Evolutionary conservation across 805 yeast species (phyloP).

Genomic region (Candida arabinofermentans): DNA sequence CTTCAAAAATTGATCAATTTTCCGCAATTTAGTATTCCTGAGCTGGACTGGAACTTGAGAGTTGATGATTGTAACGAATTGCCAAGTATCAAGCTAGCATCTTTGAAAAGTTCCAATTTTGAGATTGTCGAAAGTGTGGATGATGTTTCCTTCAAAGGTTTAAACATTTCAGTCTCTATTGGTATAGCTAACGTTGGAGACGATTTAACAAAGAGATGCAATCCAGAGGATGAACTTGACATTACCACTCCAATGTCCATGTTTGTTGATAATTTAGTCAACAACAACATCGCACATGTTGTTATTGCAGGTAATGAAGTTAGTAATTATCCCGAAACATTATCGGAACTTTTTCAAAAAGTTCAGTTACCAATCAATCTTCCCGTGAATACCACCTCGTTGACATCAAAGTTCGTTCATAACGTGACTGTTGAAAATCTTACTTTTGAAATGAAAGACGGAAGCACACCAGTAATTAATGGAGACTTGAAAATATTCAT

Average conservation of each 20-base stretch:
- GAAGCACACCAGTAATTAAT: conserved; percentile 31
- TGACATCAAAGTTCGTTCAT: conserved; percentile 24
- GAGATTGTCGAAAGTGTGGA: conserved; percentile 4
- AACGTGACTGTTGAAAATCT: conserved; percentile 36
- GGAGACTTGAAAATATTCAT: conserved; percentile 36
- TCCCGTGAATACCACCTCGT: conserved; percentile 12
- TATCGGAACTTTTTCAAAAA: conserved; percentile 12
- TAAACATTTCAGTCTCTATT: conserved; percentile 13
- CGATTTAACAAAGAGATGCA: conserved; percentile 11
- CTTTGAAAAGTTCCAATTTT: conserved; percentile 13
- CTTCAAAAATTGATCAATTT: conserved; percentile 7
- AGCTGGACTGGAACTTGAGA: conserved; percentile 33
- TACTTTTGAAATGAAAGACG: conserved; percentile 33
- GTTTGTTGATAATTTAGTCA: conserved; percentile 9
- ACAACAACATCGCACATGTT: conserved; percentile 8
- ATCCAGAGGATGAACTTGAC: not conserved
- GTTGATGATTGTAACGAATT: conserved; percentile 34
- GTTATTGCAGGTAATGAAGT: conserved; percentile 10
- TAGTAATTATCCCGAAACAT: conserved; percentile 2
- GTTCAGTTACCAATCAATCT: conserved; percentile 14
- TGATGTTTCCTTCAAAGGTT: not conserved
- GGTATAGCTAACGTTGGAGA: conserved; percentile 6
- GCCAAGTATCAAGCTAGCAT: conserved; percentile 29
- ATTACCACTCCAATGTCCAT: conserved; percentile 15
- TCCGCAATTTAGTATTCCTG: conserved; percentile 28